Base-by-base conservation (phyloP, 2,329 filamentous ascomycete species). In the Colletotrichum karsti region DNA sequence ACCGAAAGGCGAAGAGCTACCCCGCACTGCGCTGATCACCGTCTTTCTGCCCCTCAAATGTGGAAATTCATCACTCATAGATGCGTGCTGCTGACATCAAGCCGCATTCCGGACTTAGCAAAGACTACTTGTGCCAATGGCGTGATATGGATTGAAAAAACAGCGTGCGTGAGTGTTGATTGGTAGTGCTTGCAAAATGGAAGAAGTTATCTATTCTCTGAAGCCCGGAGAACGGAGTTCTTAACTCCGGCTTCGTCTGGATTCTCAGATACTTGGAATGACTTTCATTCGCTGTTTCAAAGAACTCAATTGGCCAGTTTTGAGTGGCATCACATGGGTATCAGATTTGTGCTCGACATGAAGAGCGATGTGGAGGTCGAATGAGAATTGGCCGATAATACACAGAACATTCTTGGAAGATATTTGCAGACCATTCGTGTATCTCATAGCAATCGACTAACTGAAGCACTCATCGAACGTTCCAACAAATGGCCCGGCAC, bases 1-100 rank as follows among this genome's bases (percentile, higher is more conserved):
- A 64, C 53, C 53, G 46, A 59, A 39, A 41, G 37, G 24, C 37
- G 24, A 22, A 48, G 28, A 58, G 20, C 44, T 68, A 59, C 65
- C 65, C 65, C 65, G 60, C 65, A 68, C 20, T 6, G 24, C 18
- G 53, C 37, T 54, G 60, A 58, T 64, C 37, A 24, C 13, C n/a
- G 24, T 30, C 37, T 37, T 9, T 15, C 28, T 22, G 7, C 60
- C 44, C 61, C 46, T 30, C 59, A 12, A 37, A 33, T 39, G 33
- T 41, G 54, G 54, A 15, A 50, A 50, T 35, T 22, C 30, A 41
- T 48, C 50, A 51, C 51, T 13, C 6, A 7, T 7, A 33, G 48
- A 33, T 51, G 50, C 35, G 37, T 37, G 12, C 35, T 20, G 50
- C 51, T 51, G 63, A 41, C 33, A 33, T 50, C 56, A 60, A 26